Base-by-base conservation (phyloP, 805 yeast species). In the Kuraishia cidri region DNA sequence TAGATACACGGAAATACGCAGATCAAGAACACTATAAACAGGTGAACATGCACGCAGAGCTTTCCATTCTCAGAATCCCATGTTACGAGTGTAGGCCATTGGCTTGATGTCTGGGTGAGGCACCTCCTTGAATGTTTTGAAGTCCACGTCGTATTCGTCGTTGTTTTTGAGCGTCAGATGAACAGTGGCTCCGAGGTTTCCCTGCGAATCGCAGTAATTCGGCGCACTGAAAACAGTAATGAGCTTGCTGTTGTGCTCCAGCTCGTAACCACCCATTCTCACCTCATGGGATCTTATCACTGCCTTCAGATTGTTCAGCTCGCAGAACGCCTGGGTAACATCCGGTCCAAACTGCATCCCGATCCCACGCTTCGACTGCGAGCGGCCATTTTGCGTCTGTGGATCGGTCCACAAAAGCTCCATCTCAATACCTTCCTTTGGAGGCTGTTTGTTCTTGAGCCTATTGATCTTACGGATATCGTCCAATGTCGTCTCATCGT, bases 201-300 rank as follows among this genome's bases (percentile, higher is more conserved):
- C 95, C 35, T 85, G 87, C 11, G 79, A 64, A 53, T 92, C 99
- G 62, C 97, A 90, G 57, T 90, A 90, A 55, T 92, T 90, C 23
- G 99, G 99, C 1, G 99, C 99, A 56, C 94, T 79, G 56, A 92
- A 92, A n/a, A 92, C 95, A 1, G 99, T 92, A 33, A 87, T 74
- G 32, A 92, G 70, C 42, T 76, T 69, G 9, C 94, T 94, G 37
- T 81, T 69, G 49, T 92, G 99, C 51, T 90, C 97, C 29, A 67
- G 66, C 42, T 85, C 86, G 37, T 80, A 86, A 30, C 99, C 99
- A 5, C 70, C 79, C 82, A 82, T 80, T 51, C 97, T 70, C 6
- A 90, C 95, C 58, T 92, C 98, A 51, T 92, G 99, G 3, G 97
- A 86, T 47, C 99, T 70, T 46, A 92, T 80, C 26, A 92, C 72